Base-by-base conservation (phyloP, 1,284 basidiomycete species). In the Fomitiporia mediterranea region DNA sequence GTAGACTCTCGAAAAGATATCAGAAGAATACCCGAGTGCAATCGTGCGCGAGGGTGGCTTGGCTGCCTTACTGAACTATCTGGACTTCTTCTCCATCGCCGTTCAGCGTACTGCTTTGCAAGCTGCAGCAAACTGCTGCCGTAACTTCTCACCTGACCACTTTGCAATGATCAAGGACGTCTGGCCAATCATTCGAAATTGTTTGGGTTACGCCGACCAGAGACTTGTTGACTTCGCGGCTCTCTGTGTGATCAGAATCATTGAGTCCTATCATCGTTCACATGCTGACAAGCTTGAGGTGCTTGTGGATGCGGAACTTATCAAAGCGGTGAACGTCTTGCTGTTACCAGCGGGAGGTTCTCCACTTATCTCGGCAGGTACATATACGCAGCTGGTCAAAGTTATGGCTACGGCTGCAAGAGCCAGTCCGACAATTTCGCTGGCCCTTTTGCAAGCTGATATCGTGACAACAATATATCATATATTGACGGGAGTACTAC, bases 11-110 rank as follows among this genome's bases (percentile, higher is more conserved):
- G 94, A 97, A 74, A 98, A 98, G 74, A 94, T 98, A 43, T 95
- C 94, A 1, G 91, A 94, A 68, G 95, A 97, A 70, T 93, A 94
- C 64, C 94, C 95, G 1, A 90, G 89, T 58, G 84, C 94, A 9
- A 96, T 98, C 63, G 93, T 97, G 17, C 86, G 92, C 51, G 94
- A 97, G 74, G 92, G 91, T 51, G 95, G 95, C 38, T 79, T 98
- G 17, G 83, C 89, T 21, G 94, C 94, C 17, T 75, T 98, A 32
- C 81, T 98, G 63, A 93, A 91, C 68, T 97, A 89, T 71, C 84
- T 98, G 61, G 94, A 97, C 68, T 98, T 98, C 75, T 97, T 98
- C 73, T 94, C 92, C 9, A 97, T 94, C 62, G 91, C 94, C 46
- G 94, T 97, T 6, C 95, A 98, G 69, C 83, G 95, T 53, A 97